Conservation (phyloP, 2,329 filamentous ascomycete species). For the Ascochyta pisi region DNA sequence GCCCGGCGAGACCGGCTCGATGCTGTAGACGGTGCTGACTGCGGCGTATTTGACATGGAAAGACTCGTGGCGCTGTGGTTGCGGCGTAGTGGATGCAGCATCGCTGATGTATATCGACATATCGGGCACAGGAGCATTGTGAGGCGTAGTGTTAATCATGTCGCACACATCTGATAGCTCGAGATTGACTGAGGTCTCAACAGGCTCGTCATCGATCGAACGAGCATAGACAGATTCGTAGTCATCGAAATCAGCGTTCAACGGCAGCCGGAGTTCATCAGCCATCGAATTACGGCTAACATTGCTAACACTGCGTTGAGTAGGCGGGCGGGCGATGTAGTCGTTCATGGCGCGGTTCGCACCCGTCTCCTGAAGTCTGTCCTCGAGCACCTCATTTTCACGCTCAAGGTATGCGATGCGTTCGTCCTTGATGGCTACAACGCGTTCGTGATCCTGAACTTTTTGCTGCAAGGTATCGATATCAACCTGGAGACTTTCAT, state of each 20-base stretch:
- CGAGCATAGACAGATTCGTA: neutral
- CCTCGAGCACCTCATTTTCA: neutral
- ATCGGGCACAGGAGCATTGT: neutral
- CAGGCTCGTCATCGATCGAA: neutral
- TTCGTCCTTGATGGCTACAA: neutral
- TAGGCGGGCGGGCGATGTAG: neutral
- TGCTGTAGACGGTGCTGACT: neutral
- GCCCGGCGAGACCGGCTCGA: neutral
- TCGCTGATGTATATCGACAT: neutral
- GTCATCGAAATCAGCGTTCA: neutral
- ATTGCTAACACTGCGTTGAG: neutral
- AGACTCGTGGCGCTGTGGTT: neutral
- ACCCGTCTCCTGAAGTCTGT: neutral
- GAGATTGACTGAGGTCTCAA: neutral
- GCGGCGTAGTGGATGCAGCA: neutral
- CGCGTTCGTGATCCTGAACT: neutral
- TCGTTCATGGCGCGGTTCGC: neutral
- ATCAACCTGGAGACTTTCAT: neutral
- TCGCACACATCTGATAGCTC: neutral
- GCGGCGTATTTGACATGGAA: neutral
- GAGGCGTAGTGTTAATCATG: neutral
- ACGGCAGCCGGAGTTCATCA: neutral
- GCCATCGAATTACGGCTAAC: neutral
- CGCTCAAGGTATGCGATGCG: conserved; percentile 1
- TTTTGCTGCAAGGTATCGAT: neutral